These are phyloP conservation scores for Aspergillus tanneri DNA, from an alignment of 2,329 filamentous ascomycete genomes.

Conservation along the genomic window DNA sequence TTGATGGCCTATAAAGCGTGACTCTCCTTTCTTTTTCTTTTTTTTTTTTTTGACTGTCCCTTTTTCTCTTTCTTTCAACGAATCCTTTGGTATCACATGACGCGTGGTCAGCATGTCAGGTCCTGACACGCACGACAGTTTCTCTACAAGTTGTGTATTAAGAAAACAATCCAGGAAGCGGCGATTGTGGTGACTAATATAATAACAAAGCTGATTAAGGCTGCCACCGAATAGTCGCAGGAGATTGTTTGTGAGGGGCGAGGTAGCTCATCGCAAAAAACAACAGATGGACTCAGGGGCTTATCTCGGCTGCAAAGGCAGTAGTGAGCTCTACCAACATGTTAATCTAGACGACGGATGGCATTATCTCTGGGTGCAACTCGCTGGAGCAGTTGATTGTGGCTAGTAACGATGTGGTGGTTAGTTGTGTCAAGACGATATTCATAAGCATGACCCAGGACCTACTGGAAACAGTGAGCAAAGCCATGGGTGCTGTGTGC, in stretches of 20 bases:
- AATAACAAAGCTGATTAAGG: too few relatives aligned
- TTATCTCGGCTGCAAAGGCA: slow-evolving; percentile 94
- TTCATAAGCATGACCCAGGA: slow-evolving; percentile 99
- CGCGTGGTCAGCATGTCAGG: too few relatives aligned
- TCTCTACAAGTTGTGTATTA: too few relatives aligned
- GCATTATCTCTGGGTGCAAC: slow-evolving; percentile 87
- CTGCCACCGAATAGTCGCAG: slow-evolving; percentile 86
- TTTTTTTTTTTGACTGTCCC: too few relatives aligned
- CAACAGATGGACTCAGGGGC: slow-evolving; percentile 96
- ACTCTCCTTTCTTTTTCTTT: too few relatives aligned
- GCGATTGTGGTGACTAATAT: too few relatives aligned
- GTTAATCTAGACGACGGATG: slow-evolving; percentile 95
- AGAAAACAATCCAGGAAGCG: too few relatives aligned
- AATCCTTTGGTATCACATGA: too few relatives aligned
- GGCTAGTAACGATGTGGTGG: slow-evolving; percentile 94
- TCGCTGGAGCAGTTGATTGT: slow-evolving; percentile 97
- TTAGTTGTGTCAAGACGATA: slow-evolving; percentile 91
- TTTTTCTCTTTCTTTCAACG: too few relatives aligned
- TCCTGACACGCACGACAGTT: too few relatives aligned
- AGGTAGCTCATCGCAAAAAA: slow-evolving; percentile 84
- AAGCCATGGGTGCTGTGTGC: slow-evolving; percentile 88
- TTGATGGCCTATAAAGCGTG: too few relatives aligned
- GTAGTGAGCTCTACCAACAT: slow-evolving; percentile 91
- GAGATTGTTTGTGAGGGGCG: slow-evolving; percentile 94
- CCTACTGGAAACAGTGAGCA: slow-evolving; percentile 82